A percentile compares a stretch with the other conserved stretches of the same genome.
Evolutionary conservation across 2,329 filamentous ascomycete genomes (phyloP).

Genomic region (Neofusicoccum parvum): DNA sequence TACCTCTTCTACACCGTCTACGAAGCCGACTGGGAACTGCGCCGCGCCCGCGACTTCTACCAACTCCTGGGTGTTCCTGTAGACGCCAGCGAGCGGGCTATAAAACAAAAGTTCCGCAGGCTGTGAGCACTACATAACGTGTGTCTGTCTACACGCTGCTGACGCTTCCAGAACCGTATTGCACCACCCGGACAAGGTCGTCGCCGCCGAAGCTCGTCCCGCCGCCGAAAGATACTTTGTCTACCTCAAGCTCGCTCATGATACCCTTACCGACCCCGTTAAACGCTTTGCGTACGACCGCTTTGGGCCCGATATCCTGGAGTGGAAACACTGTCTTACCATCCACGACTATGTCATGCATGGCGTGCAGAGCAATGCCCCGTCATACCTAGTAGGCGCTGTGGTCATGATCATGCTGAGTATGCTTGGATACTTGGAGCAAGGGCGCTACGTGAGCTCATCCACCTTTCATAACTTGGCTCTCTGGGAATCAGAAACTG

Average conservation of each 20-base stretch:
- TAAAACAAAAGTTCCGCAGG: slow-evolving; percentile 84
- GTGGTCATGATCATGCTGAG: slow-evolving; percentile 63
- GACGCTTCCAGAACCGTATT: slow-evolving; percentile 48
- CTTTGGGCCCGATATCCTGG: slow-evolving; percentile 73
- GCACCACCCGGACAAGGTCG: slow-evolving; percentile 83
- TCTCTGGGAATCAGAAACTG: not conserved
- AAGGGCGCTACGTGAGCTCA: slow-evolving; percentile 58
- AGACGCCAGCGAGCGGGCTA: slow-evolving; percentile 69
- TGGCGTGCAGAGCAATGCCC: slow-evolving; percentile 63
- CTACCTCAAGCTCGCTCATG: slow-evolving; percentile 78
- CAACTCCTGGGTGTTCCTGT: slow-evolving; percentile 71
- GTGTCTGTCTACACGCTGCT: not conserved
- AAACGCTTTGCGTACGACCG: slow-evolving; percentile 87
- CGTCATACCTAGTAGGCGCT: slow-evolving; percentile 64
- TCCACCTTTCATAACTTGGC: slow-evolving; percentile 21
- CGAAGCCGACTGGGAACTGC: slow-evolving; percentile 83
- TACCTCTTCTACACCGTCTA: slow-evolving; percentile 93
- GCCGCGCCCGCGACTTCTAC: slow-evolving; percentile 75
- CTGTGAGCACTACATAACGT: slow-evolving; percentile 45
- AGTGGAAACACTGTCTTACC: slow-evolving; percentile 68
- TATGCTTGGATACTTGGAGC: slow-evolving; percentile 67
- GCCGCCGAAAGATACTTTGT: slow-evolving; percentile 66
- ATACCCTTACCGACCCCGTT: slow-evolving; percentile 75
- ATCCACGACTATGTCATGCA: slow-evolving; percentile 71
- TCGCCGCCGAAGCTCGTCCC: slow-evolving; percentile 40